phyloP scores from a whole-genome alignment of 2,329 filamentous ascomycete genomes.

The Alternaria sp. region DNA sequence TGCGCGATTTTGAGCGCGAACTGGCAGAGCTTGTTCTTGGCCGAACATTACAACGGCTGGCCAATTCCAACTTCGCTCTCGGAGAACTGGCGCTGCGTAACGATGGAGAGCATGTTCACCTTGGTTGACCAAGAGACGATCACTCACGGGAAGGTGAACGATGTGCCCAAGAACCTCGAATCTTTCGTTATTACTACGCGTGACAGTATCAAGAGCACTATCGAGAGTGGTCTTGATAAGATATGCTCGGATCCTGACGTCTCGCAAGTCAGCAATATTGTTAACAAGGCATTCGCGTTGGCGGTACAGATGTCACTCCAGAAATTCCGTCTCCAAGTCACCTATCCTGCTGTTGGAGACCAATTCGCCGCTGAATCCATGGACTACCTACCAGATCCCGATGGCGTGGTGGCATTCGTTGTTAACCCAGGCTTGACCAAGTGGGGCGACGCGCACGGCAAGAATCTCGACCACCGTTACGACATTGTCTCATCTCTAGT shows the following conservation, averaged over 20 bases:
- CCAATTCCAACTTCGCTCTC: conserved; percentile 6
- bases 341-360: conserved; percentile 23
- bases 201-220: background rate
- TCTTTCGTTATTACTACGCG: background rate
- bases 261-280: conserved; percentile 8
- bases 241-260: background rate
- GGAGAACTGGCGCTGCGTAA: conserved; percentile 24
- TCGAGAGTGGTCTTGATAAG: background rate
- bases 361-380: background rate
- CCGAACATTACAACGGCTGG: conserved; percentile 13
- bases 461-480: conserved; percentile 27
- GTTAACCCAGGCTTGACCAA: conserved; percentile 35
- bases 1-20: background rate
- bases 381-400: conserved; percentile 6
- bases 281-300: conserved; percentile 28
- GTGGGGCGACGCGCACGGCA: conserved; percentile 37
- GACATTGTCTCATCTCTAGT: conserved; percentile 19
- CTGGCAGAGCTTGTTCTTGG: conserved; percentile 13
- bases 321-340: conserved; percentile 29
- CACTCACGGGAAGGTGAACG: too few relatives aligned
- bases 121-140: background rate
- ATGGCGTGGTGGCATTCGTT: conserved; percentile 25
- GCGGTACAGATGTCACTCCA: conserved; percentile 29
- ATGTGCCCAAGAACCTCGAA: background rate
- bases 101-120: background rate